These are phyloP conservation scores for Exophiala calicioides DNA, from an alignment of 2,329 filamentous ascomycete species.

Conservation along the genomic window DNA sequence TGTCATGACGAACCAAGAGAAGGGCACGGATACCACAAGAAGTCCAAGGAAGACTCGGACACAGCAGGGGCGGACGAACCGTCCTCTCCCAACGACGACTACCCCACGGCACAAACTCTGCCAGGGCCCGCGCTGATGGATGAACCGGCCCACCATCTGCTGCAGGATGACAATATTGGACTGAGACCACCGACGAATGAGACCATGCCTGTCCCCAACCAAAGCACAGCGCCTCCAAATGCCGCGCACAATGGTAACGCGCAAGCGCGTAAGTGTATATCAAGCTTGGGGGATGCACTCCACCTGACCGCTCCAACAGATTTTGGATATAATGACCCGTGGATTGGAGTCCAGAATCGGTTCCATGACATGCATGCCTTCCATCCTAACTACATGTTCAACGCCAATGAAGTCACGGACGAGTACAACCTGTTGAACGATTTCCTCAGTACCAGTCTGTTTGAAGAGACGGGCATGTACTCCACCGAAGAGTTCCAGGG, in stretches of 20 bases:
- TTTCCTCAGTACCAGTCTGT: constrained; percentile 86
- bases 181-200: constrained; percentile 50
- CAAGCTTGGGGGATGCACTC: constrained; percentile 17
- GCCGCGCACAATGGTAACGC: constrained; percentile 65
- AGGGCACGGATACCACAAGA: constrained; percentile 63
- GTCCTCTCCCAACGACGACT: constrained; percentile 44
- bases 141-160: constrained; percentile 49
- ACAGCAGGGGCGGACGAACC: constrained; percentile 63
- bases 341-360: constrained; percentile 70
- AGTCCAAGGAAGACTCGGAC: constrained; percentile 67
- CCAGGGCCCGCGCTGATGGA: constrained; percentile 61
- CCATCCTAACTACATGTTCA: constrained; percentile 93
- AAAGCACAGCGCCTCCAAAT: constrained; percentile 66
- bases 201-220: constrained; percentile 25
- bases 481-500: constrained; percentile 66
- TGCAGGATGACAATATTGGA: constrained; percentile 44
- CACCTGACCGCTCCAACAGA: constrained; percentile 56
- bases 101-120: constrained; percentile 46
- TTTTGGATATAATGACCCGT: constrained; percentile 80
- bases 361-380: constrained; percentile 94
- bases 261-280: constrained; percentile 70
- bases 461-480: constrained; percentile 74
- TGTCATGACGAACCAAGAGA: constrained; percentile 98
- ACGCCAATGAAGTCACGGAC: constrained; percentile 87
- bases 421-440: constrained; percentile 97